Evolutionary conservation across 768 basidiomycete species (phyloP).

Genomic region (Russula abietina): DNA sequence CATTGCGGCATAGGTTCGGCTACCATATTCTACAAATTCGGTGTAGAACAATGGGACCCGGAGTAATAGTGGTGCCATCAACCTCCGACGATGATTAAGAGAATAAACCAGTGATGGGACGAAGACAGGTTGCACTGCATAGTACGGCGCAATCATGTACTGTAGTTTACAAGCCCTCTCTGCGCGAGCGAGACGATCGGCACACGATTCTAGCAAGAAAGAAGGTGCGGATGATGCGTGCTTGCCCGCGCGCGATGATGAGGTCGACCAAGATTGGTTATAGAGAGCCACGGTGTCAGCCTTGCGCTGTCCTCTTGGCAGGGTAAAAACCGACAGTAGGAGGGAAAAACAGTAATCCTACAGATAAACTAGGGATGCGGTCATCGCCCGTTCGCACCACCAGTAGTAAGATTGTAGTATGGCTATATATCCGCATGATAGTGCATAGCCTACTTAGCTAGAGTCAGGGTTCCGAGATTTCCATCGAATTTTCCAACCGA

Average conservation of each 20-base stretch:
- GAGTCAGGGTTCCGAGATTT: neutral
- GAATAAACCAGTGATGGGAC: too few relatives aligned
- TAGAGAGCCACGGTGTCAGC: neutral
- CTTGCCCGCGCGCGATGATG: neutral
- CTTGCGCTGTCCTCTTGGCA: neutral
- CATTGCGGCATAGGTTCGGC: too few relatives aligned
- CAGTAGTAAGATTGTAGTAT: neutral
- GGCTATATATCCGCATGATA: neutral
- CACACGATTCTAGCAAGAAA: neutral
- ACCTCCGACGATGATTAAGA: too few relatives aligned
- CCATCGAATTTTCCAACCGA: neutral
- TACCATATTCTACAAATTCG: too few relatives aligned
- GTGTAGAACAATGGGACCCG: too few relatives aligned
- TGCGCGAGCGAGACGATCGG: neutral
- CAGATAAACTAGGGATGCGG: neutral
- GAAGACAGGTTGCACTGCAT: too few relatives aligned
- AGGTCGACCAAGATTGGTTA: neutral
- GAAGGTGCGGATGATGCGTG: neutral
- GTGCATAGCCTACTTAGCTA: neutral
- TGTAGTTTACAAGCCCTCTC: neutral
- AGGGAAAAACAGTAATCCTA: neutral
- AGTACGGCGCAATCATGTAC: too few relatives aligned
- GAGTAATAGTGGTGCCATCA: too few relatives aligned
- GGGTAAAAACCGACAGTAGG: neutral
- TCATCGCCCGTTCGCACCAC: neutral